phyloP scores from a whole-genome alignment of 306 rosid species.

The Casuarina equisetifolia region DNA sequence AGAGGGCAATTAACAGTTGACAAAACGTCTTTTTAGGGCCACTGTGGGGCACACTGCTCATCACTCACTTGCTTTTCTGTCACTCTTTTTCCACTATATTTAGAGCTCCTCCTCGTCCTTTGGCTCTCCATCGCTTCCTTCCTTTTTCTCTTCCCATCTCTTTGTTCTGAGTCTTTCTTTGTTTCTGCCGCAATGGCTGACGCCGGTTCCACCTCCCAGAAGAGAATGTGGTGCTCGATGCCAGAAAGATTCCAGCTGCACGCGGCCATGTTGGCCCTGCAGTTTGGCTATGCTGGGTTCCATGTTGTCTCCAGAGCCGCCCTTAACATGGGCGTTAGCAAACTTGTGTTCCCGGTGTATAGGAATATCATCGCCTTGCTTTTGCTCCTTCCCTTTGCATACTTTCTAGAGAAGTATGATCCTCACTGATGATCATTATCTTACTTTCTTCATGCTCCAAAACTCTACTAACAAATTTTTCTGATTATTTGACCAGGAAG shows the following conservation, averaged over 20 bases:
- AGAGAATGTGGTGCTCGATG: slow-evolving; percentile 75
- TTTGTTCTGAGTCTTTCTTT: background rate
- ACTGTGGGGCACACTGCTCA: slow-evolving; percentile 31
- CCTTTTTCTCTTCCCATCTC: background rate
- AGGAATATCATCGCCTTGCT: slow-evolving; percentile 84
- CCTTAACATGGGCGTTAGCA: slow-evolving; percentile 94
- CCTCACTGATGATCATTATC: background rate
- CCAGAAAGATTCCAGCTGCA: slow-evolving; percentile 87
- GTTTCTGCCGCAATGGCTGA: slow-evolving; percentile 59
- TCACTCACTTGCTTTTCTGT: background rate
- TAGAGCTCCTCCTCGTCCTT: slow-evolving; percentile 38
- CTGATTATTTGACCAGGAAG: slow-evolving; percentile 52
- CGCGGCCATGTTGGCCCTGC: slow-evolving; percentile 93
- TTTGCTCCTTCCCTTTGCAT: slow-evolving; percentile 86
- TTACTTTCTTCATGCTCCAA: background rate
- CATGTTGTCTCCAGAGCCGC: slow-evolving; percentile 96
- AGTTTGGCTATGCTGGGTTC: slow-evolving; percentile 95
- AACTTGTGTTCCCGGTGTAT: slow-evolving; percentile 92
- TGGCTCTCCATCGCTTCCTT: slow-evolving; percentile 44
- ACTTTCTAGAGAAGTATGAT: slow-evolving; percentile 75
- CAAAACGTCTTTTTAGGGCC: slow-evolving; percentile 50
- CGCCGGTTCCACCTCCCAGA: slow-evolving; percentile 36
- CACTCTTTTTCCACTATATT: slow-evolving; percentile 44
- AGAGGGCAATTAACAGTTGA: slow-evolving; percentile 68
- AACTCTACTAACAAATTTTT: background rate